These are phyloP conservation scores for Ustilago tritici DNA, from an alignment of 1,284 basidiomycete genomes.

Conservation along the genomic window DNA sequence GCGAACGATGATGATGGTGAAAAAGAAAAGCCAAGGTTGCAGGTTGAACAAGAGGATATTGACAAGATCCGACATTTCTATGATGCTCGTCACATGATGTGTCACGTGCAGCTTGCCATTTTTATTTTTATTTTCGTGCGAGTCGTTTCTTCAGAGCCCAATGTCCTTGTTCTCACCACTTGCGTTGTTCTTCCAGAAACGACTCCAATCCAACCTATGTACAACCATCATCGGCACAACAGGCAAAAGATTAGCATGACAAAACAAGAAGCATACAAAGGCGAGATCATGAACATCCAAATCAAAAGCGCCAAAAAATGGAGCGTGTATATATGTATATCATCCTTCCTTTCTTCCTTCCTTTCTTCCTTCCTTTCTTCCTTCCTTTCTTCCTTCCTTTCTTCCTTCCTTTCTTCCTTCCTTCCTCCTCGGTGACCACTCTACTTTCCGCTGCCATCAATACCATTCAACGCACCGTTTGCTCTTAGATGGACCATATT, in stretches of 20 bases:
- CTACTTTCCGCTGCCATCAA: constrained; percentile 46
- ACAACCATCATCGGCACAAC: background rate
- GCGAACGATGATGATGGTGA: background rate
- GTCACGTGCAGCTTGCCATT: constrained; percentile 8
- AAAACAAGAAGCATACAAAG: background rate
- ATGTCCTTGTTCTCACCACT: background rate
- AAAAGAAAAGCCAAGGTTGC: background rate
- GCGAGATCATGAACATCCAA: background rate
- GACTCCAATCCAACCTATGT: background rate
- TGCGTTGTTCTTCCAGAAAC: background rate
- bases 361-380: too few species aligned
- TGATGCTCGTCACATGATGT: background rate
- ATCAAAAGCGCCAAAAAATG: background rate
- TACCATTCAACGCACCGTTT: constrained; percentile 60
- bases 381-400: too few species aligned
- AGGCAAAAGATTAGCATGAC: constrained; percentile 8
- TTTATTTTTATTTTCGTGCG: constrained; percentile 13
- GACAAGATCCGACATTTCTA: background rate
- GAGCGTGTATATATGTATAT: background rate
- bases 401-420: too few species aligned
- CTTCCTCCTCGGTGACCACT: too few species aligned
- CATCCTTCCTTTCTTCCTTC: too few species aligned
- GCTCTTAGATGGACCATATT: constrained; percentile 68
- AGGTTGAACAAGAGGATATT: too few species aligned
- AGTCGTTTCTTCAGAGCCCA: background rate